phyloP scores from a whole-genome alignment of 2,329 filamentous ascomycete genomes.

The Fonsecaea nubica region DNA sequence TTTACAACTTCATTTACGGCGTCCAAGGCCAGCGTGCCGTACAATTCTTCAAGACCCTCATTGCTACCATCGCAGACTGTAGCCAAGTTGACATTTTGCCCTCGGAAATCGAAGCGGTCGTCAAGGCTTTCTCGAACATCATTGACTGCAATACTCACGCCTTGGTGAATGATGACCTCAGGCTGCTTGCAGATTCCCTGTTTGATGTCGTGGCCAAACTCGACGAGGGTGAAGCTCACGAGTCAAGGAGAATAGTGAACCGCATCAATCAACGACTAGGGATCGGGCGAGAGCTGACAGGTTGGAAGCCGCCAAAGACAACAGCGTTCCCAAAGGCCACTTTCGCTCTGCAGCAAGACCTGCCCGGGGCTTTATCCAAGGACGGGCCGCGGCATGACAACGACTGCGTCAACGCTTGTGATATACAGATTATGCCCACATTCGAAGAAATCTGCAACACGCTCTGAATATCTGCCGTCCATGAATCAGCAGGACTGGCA shows the following conservation, averaged over 20 bases:
- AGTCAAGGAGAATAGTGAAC: background rate
- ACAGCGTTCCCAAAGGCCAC: background rate
- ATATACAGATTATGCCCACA: slow-evolving; percentile 3
- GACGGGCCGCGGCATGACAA: background rate
- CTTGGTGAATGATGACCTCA: background rate
- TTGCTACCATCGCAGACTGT: background rate
- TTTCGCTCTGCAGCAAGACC: slow-evolving; percentile 1
- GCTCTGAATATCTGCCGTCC: background rate
- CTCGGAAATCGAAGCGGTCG: slow-evolving; percentile 2
- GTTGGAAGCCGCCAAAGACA: slow-evolving; percentile 3
- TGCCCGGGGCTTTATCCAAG: background rate
- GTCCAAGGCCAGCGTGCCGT: slow-evolving; percentile 2
- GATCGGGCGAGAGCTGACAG: slow-evolving; percentile 1
- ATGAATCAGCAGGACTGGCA: background rate
- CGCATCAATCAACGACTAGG: slow-evolving; percentile 2
- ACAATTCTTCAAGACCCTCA: background rate
- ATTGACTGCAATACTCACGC: slow-evolving; percentile 5
- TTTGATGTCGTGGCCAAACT: background rate
- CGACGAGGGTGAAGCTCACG: background rate
- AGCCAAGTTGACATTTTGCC: background rate
- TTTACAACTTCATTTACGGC: slow-evolving; percentile 1
- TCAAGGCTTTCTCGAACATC: slow-evolving; percentile 1
- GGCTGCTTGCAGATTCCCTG: background rate
- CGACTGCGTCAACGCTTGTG: background rate
- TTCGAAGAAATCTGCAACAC: slow-evolving; percentile 7